Evolutionary conservation across 345 rosid genomes (phyloP), one percentile per base, ranked within the genome.

Genomic region (Kernera saxatilis): DNA sequence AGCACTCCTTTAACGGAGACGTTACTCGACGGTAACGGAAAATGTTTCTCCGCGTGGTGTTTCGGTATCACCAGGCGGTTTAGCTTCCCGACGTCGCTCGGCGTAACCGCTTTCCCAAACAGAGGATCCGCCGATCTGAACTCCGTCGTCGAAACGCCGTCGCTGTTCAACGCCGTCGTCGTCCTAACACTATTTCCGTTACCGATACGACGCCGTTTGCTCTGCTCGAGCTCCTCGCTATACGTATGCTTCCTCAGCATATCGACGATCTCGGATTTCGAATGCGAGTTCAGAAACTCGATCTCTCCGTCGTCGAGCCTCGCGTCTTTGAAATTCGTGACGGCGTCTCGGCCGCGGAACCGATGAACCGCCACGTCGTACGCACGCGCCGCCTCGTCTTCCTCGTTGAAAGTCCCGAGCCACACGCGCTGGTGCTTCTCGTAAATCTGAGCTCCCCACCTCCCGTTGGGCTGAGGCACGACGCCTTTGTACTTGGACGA

Each of bases 401-500:
- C 97, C 41, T 84, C 88, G 58, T 86, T 91, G 76, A 88, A 94
- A 13, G 98, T 95, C 0, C 99, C 99, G 2, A 95, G 88, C 99
- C 99, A 95, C 67, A 94, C 92, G 40, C 98, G 84, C 67, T 89
- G 98, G 64, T 92, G 98, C 77, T 87, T 95, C 91, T 92, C 98
- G 83, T 95, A 95, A 67, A 95, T 95, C 88, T 95, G 98, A 14
- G 97, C 96, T 3, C 99, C 99, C 99, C 99, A 95, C 1, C 98
- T 83, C 36, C 99, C 97, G 78, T 95, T 95, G 1, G 98, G 99
- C 61, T 95, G 98, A 0, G 98, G 94, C 14, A 95, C 99, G 0
- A 95, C 99, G 0, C 99, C 99, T 74, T 95, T 95, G 84, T 85
- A 95, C 19, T 85, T 86, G 0, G 99, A 95, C 10, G 97, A 89